phyloP scores from a whole-genome alignment of 75 land plant species.

The Cupressus sempervirens region DNA sequence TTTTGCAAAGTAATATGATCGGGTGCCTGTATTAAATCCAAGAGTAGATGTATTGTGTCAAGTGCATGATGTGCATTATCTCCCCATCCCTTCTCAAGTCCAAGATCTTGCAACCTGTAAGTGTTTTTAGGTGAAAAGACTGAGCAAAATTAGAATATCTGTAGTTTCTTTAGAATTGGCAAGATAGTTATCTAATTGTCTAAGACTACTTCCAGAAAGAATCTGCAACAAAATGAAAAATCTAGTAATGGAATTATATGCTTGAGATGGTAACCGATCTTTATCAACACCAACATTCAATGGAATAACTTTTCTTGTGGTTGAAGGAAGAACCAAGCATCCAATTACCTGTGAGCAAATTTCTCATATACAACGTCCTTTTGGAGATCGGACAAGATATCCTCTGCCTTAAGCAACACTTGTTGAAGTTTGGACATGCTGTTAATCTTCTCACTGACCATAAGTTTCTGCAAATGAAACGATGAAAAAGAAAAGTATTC shows the following conservation, averaged over 20 bases:
- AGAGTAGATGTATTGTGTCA: constrained; percentile 57
- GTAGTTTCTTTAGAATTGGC: not conserved
- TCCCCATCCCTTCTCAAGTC: constrained; percentile 75
- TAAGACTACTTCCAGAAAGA: not conserved
- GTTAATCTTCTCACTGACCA: constrained; percentile 68
- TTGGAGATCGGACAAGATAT: constrained; percentile 37
- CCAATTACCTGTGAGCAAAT: constrained; percentile 59
- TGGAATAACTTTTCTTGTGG: not conserved
- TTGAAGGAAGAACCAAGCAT: not conserved
- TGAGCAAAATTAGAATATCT: not conserved
- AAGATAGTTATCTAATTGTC: not conserved
- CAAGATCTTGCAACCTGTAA: constrained; percentile 72
- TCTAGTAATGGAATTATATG: not conserved
- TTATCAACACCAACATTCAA: not conserved
- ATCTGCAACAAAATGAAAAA: not conserved
- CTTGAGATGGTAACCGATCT: not conserved
- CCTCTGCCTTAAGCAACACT: constrained; percentile 67
- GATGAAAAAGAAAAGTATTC: not conserved
- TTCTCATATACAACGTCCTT: constrained; percentile 49
- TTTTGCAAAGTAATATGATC: constrained; percentile 68
- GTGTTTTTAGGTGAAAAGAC: not conserved
- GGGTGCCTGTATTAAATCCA: constrained; percentile 87
- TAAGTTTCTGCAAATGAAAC: constrained; percentile 55
- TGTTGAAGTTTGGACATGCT: constrained; percentile 55
- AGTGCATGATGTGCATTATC: constrained; percentile 60